These are phyloP conservation scores for Flaveria floridana DNA, from an alignment of 140 eudicot species.

Conservation along the genomic window DNA sequence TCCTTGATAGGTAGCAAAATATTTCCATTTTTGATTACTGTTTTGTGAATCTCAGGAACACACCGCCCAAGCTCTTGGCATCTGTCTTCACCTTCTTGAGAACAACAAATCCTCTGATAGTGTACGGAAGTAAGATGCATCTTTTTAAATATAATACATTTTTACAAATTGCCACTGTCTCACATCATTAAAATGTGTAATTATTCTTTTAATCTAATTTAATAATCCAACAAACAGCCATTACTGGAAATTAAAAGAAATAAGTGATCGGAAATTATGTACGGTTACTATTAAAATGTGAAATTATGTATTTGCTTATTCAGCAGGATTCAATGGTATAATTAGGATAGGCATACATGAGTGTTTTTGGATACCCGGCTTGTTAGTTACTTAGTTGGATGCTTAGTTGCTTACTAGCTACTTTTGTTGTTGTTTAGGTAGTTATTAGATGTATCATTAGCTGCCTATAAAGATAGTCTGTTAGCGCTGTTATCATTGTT, in stretches of 20 bases:
- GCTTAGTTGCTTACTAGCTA: background rate
- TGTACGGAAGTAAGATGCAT: constrained; percentile 81
- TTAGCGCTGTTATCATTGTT: background rate
- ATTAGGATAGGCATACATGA: background rate
- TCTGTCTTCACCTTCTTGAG: constrained; percentile 93
- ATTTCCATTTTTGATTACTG: constrained; percentile 8
- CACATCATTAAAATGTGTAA: background rate
- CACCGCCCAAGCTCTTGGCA: constrained; percentile 93
- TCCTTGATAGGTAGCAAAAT: constrained; percentile 19
- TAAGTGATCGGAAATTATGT: constrained; percentile 5
- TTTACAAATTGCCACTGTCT: constrained; percentile 16
- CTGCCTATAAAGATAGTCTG: background rate
- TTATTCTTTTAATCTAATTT: constrained; percentile 7
- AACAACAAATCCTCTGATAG: constrained; percentile 86
- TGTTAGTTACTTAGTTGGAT: background rate
- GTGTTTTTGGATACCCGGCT: background rate
- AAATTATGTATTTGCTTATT: background rate
- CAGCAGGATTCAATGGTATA: background rate
- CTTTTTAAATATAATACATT: constrained; percentile 1
- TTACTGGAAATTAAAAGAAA: constrained; percentile 1
- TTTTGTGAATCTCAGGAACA: constrained; percentile 58
- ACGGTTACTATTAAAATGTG: background rate
- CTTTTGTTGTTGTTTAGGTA: background rate
- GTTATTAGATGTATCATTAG: constrained; percentile 2
- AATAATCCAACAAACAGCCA: constrained; percentile 6